Evolutionary conservation across 2,329 filamentous ascomycete species (phyloP), one percentile per base, ranked within the genome.

Genomic region (Alternaria alternata): DNA sequence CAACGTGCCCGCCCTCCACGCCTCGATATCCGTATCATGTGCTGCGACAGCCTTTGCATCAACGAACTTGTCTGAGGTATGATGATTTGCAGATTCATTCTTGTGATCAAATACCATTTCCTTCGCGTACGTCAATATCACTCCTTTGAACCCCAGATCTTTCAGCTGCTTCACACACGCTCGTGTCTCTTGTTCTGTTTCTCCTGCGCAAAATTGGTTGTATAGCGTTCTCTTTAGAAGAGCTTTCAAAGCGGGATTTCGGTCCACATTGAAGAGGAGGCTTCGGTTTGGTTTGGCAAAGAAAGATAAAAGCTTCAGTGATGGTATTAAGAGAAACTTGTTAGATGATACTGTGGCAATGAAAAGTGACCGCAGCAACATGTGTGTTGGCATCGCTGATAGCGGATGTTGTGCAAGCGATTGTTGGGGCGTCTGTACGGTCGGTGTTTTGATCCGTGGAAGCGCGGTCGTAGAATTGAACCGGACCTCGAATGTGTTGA

Each of bases 121-220:
- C 70, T 85, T 88, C 7, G 92, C 93, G 71, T 96, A 96, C 26
- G 91, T 89, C 44, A 97, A 83, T 61, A 97, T 94, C 4, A 96
- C 90, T 11, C 93, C 94, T 20, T 86, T 87, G 74, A 92, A 96
- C 1, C 94, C 94, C 34, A 83, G 77, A 77, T 92, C 92, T 14
- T 96, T 83, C 5, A 85, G 80, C 2, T 83, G 74, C 38, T 93
- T 86, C 0, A 90, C 93, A 28, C 73, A 76, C 39, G 77, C 79
- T 51, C 82, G 82, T 5, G 96, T 90, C 77, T 96, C 91, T 3
- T 75, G 67, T 1, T 85, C 82, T 44, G 87, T 91, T 76, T 93
- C 91, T 41, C 94, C 94, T 0, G 92, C 92, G 77, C 94, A 97
- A 76, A 96, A 97, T 72, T 97, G 94, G 41, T 89, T 88, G 78